Evolutionary conservation across 805 yeast species (phyloP).

Genomic region (Hanseniaspora taiwanica): DNA sequence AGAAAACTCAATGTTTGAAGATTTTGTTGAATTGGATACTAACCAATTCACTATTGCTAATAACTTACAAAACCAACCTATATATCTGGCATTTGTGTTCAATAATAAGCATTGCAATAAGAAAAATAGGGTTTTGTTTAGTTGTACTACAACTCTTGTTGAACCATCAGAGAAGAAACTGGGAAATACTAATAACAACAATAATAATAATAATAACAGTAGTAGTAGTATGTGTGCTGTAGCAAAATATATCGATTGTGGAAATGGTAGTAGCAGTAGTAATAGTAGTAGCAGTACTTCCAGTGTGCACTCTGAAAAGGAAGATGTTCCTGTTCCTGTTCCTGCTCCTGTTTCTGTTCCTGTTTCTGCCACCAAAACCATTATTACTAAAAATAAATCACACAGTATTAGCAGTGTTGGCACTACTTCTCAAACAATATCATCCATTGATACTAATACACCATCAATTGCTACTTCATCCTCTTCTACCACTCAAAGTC

Average conservation of each 20-base stretch:
- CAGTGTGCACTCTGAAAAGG: too few species aligned
- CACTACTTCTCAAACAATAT: too few species aligned
- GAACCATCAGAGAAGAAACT: too few species aligned
- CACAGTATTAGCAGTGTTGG: too few species aligned
- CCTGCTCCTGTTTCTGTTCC: too few species aligned
- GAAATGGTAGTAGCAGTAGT: background rate
- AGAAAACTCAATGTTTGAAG: background rate
- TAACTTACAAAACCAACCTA: conserved; percentile 1
- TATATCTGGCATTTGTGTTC: conserved; percentile 4
- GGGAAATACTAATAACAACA: too few species aligned
- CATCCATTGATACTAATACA: too few species aligned
- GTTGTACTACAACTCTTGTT: background rate
- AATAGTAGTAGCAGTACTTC: background rate
- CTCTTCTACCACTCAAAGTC: background rate
- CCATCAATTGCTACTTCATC: background rate
- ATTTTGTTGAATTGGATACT: too few species aligned
- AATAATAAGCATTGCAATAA: conserved; percentile 3
- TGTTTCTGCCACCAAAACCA: too few species aligned
- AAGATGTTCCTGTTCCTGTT: too few species aligned
- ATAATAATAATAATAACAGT: background rate
- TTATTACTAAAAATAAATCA: too few species aligned
- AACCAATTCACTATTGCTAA: background rate
- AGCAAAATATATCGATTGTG: background rate
- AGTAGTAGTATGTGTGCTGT: background rate
- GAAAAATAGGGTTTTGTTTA: conserved; percentile 3